phyloP scores from a whole-genome alignment of 371 early-diverging fungal species.

The Nematocida minor region DNA sequence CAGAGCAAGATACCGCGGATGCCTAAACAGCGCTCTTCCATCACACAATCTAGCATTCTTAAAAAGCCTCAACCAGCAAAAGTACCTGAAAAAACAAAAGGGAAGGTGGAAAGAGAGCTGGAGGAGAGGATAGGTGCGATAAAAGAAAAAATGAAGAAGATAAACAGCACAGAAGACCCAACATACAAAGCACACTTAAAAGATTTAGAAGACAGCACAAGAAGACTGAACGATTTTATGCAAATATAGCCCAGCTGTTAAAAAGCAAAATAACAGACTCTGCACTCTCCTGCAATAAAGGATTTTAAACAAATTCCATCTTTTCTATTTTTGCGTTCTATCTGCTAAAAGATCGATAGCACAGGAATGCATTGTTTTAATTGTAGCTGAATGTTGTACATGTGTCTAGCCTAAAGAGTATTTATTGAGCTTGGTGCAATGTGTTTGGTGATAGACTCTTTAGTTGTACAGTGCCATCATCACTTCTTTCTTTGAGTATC shows the following conservation, averaged over 20 bases:
- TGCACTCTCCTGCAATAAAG: too few relatives aligned
- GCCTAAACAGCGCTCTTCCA: background rate
- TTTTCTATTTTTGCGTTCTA: too few relatives aligned
- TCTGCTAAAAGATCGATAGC: too few relatives aligned
- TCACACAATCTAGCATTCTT: background rate
- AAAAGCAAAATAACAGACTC: background rate
- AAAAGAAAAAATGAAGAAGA: background rate
- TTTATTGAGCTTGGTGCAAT: too few relatives aligned
- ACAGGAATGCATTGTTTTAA: too few relatives aligned
- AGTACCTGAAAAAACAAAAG: background rate
- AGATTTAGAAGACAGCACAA: constrained; percentile 38
- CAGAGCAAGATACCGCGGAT: constrained; percentile 9
- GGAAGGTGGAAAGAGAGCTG: background rate
- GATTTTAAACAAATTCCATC: too few relatives aligned
- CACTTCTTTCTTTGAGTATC: constrained; percentile 71
- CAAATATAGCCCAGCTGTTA: background rate
- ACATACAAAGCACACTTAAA: background rate
- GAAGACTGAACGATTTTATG: constrained; percentile 33
- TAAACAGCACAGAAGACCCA: background rate
- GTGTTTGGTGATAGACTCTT: too few relatives aligned
- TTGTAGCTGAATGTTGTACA: too few relatives aligned
- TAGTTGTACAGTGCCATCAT: constrained; percentile 63
- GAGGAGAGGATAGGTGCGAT: constrained; percentile 5
- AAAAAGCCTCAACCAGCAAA: background rate
- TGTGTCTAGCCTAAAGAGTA: too few relatives aligned